Evolutionary conservation across 805 yeast genomes (phyloP).

Genomic region (Teunomyces aglyptinius): DNA sequence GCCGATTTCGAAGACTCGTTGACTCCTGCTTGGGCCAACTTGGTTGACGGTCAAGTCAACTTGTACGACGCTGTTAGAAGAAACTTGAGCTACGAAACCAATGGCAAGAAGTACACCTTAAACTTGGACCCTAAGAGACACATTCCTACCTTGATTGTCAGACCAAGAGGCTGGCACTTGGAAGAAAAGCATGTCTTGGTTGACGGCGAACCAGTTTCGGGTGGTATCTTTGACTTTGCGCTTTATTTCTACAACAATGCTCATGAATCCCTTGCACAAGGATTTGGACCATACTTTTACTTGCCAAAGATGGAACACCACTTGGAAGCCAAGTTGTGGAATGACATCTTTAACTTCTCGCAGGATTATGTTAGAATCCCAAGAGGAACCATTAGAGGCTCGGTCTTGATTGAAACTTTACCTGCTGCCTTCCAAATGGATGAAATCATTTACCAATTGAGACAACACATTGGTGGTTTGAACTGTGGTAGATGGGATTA

Average conservation of each 20-base stretch:
- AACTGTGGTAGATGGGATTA: slow-evolving; percentile 92
- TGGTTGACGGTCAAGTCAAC: slow-evolving; percentile 79
- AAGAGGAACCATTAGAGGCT: slow-evolving; percentile 78
- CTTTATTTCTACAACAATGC: slow-evolving; percentile 77
- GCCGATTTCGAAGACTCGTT: slow-evolving; percentile 84
- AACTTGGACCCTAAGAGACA: slow-evolving; percentile 50
- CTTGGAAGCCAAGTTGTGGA: slow-evolving; percentile 80
- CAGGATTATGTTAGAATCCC: slow-evolving; percentile 68
- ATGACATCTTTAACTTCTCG: slow-evolving; percentile 71
- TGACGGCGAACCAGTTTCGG: slow-evolving; percentile 75
- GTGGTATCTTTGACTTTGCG: slow-evolving; percentile 78
- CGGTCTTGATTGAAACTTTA: slow-evolving; percentile 77
- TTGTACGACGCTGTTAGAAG: slow-evolving; percentile 73
- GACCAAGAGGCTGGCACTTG: slow-evolving; percentile 91
- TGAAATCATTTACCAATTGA: slow-evolving; percentile 73
- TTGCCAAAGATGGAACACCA: slow-evolving; percentile 87
- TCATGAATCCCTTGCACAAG: slow-evolving; percentile 54
- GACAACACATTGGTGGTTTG: slow-evolving; percentile 76
- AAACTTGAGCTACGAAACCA: slow-evolving; percentile 45
- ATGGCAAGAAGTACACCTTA: slow-evolving; percentile 45
- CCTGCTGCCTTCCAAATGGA: slow-evolving; percentile 89
- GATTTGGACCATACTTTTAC: slow-evolving; percentile 79
- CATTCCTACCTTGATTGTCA: slow-evolving; percentile 73
- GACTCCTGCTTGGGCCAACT: slow-evolving; percentile 80
- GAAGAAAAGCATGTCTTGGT: slow-evolving; percentile 67